Percentiles rank a stretch among this genome's conserved stretches.
Conservation (phyloP, 2,329 filamentous ascomycete species). For the Aspergillus sp. region DNA sequence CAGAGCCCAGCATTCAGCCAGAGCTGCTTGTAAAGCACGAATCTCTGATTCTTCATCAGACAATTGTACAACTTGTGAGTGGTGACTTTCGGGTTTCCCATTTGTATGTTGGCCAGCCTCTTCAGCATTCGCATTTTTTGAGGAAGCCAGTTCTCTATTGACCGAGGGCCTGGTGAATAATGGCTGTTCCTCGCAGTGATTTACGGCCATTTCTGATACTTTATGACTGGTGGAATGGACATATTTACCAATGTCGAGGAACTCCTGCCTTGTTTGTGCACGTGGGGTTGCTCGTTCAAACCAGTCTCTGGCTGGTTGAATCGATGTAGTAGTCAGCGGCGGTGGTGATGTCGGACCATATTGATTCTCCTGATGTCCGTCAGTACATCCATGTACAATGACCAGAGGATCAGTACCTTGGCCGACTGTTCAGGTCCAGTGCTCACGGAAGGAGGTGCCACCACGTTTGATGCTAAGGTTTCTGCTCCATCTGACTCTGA, state of each 20-base stretch:
- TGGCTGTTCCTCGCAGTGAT: background rate
- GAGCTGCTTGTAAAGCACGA: conserved; percentile 70
- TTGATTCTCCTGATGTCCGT: conserved; percentile 26
- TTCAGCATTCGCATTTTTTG: conserved; percentile 25
- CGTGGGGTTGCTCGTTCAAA: conserved; percentile 73
- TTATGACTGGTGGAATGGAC: background rate
- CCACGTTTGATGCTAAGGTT: conserved; percentile 1
- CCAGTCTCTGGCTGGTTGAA: conserved; percentile 67
- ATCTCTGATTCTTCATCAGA: conserved; percentile 58
- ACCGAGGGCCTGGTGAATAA: background rate
- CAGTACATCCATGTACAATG: background rate
- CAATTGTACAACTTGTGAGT: conserved; percentile 36
- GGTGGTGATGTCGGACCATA: conserved; percentile 62
- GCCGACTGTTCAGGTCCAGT: background rate
- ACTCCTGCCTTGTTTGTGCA: conserved; percentile 78
- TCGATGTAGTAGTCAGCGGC: conserved; percentile 75
- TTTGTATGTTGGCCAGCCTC: conserved; percentile 18
- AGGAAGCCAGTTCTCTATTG: conserved; percentile 31
- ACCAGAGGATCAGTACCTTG: conserved; percentile 18
- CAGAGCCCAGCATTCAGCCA: conserved; percentile 89
- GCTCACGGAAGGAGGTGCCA: conserved; percentile 5
- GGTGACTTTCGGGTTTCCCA: conserved; percentile 25
- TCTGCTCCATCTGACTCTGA: conserved; percentile 10
- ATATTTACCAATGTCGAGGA: conserved; percentile 46
- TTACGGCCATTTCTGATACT: background rate